Evolutionary conservation across 2,329 filamentous ascomycete species (phyloP), one percentile per base, ranked within the genome.

Genomic region (Daldinia sp.): DNA sequence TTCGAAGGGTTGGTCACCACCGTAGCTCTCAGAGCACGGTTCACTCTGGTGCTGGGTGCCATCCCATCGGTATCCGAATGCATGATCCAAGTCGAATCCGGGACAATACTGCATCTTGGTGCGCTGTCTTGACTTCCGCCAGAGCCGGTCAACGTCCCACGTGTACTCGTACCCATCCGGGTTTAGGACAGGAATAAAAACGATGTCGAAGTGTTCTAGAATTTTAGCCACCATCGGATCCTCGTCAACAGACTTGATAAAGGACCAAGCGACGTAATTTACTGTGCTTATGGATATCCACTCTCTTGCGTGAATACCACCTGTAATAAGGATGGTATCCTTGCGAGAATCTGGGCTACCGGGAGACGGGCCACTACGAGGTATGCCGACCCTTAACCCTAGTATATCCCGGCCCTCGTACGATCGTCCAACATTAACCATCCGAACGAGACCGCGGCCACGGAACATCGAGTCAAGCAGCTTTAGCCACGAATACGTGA

Each of bases 221-320:
- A 98, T 85, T 67, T 90, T 91, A 20, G 92, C 94, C 60, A 97
- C 90, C 80, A 82, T 86, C 69, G 76, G 86, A 80, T 87, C 84
- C 72, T 93, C 93, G 67, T 92, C 92, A 78, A 95, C 97, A 4
- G 89, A 88, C 0, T 92, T 94, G 74, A 97, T 92, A 54, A 98
- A 86, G 15, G 89, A 92, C 88, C 96, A 97, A 9, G 95, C 93
- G 33, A 97, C 83, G 75, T 97, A 98, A 75, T 92, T 97, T 59
- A 97, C 93, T 0, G 94, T 97, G 75, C 91, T 96, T 0, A 92
- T 94, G 53, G 93, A 93, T 72, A 99, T 97, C 96, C 96, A 99
- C 83, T 99, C 96, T 41, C 96, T 89, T 2, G 94, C 95, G 79
- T 98, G 96, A n/a, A 92, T 86, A 55, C 95, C 95, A 60, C 93